A percentile compares a stretch with the other conserved stretches of the same genome.
These are phyloP conservation scores for Xylariomycetidae sp. DNA, from an alignment of 2,329 filamentous ascomycete genomes.

Conservation along the genomic window DNA sequence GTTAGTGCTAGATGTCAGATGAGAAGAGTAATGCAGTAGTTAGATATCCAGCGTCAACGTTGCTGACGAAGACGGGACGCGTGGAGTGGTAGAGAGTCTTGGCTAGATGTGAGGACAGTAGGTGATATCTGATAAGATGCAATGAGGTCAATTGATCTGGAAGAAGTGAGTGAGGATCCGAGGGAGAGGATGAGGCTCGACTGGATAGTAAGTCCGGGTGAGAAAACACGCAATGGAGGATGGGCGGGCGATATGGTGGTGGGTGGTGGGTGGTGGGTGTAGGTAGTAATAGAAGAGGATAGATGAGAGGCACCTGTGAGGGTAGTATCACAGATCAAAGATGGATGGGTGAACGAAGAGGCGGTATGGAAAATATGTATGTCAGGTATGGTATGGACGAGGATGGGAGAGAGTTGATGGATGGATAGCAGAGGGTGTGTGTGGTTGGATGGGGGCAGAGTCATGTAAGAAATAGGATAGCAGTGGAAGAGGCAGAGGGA, in stretches of 20 bases:
- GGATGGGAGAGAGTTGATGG: conserved; percentile 10
- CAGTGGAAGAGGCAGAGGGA: conserved; percentile 16
- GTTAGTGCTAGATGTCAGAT: conserved; percentile 26
- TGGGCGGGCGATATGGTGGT: conserved; percentile 2
- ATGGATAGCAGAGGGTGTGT: conserved; percentile 12
- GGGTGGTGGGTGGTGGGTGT: conserved; percentile 2
- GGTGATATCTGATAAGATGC: conserved; percentile 6
- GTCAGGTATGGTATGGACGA: conserved; percentile 3
- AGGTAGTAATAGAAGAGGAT: conserved; percentile 1
- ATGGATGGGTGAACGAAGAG: conserved; percentile 6
- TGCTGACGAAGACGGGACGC: too few species aligned
- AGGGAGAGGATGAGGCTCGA: conserved; percentile 9
- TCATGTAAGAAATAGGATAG: conserved; percentile 19
- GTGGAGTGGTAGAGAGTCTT: too few species aligned
- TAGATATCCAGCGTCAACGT: conserved; percentile 19
- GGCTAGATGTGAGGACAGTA: conserved; percentile 3
- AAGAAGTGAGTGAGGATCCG: conserved; percentile 16
- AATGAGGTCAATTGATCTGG: conserved; percentile 17
- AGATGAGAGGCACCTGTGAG: too few species aligned
- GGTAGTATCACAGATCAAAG: background rate
- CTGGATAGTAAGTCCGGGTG: conserved; percentile 2
- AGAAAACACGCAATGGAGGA: conserved; percentile 1
- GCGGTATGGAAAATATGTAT: conserved; percentile 14
- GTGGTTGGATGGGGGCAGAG: conserved; percentile 1
- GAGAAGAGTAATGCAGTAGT: conserved; percentile 23